Evolutionary conservation across 2,329 filamentous ascomycete species (phyloP), one percentile per base, ranked within the genome.

Genomic region (Metarhizium guizhouense): DNA sequence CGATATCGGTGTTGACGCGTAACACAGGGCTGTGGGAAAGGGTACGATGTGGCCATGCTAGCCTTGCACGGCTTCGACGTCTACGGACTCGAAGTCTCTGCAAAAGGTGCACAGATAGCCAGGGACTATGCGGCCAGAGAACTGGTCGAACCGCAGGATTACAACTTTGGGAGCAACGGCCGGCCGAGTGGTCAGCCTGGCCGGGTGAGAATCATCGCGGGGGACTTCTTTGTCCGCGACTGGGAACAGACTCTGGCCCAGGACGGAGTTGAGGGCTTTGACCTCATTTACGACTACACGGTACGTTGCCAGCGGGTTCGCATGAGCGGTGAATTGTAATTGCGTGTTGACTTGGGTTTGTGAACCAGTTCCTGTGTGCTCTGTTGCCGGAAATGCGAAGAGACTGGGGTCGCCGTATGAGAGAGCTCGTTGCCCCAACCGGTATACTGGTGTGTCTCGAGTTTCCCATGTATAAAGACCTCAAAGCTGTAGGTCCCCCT

Each of bases 31-130:
- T 56, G 49, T 43, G 54, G 54, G 3, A 52, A 36, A 42, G 54
- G 54, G 6, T 57, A 57, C 50, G 53, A 55, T 20, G 56, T 55
- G 18, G 56, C 49, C 34, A 57, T 55, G 56, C 56, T 57, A 13
- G 56, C 54, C 10, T 53, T 56, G 34, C 54, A 56, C 32, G 54
- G 54, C 54, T 56, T 49, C 34, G 54, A 56, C 10, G 54, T 52
- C 8, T 52, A 47, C 49, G 56, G 56, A 8, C 53, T 57, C 16
- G 50, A 55, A 45, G 38, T 54, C 8, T 57, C 53, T 11, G 53
- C 52, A 30, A 57, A 52, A n/a, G 53, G 56, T 11, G 56, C 52
- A 13, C 42, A 54, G 42, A 16, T 48, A 29, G 56, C 56, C 30
- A 38, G 56, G 20, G 20, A 47, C 20, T 52, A 57, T 18, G 32